Evolutionary conservation across 164 flowering plant species (phyloP).

Genomic region (Vitis rupestris): DNA sequence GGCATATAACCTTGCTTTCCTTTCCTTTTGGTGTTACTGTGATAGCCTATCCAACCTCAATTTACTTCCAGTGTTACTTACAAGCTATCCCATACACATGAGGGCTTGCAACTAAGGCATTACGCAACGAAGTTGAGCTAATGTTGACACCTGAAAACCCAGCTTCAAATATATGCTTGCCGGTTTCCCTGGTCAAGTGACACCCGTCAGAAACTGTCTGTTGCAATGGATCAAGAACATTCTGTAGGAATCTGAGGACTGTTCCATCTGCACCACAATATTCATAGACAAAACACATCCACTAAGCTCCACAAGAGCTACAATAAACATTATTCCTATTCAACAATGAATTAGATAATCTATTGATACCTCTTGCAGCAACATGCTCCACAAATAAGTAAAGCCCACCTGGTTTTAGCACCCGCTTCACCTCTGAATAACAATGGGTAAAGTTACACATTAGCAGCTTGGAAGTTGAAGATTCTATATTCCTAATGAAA

Average conservation of each 20-base stretch:
- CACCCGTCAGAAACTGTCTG: conserved; percentile 81
- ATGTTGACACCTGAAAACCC: conserved; percentile 60
- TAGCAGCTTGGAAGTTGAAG: background rate
- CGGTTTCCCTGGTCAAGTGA: conserved; percentile 80
- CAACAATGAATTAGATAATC: background rate
- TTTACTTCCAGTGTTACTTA: conserved; percentile 31
- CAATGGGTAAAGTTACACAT: background rate
- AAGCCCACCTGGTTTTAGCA: conserved; percentile 80
- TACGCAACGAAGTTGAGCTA: conserved; percentile 35
- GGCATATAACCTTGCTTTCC: too few relatives aligned
- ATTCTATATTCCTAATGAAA: background rate
- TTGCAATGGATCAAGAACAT: conserved; percentile 72
- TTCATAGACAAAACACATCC: background rate
- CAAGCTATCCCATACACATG: conserved; percentile 73
- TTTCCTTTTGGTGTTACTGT: background rate
- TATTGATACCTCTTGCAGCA: conserved; percentile 69
- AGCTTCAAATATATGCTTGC: conserved; percentile 50
- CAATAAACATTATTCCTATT: background rate
- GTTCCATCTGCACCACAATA: conserved; percentile 63
- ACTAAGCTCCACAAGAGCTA: background rate
- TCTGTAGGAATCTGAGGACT: conserved; percentile 47
- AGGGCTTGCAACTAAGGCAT: conserved; percentile 43
- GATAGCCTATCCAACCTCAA: background rate
- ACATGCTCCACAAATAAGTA: conserved; percentile 88
- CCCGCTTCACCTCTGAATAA: conserved; percentile 73